Evolutionary conservation across 805 yeast genomes (phyloP).

Genomic region (Metschnikowia shivogae): DNA sequence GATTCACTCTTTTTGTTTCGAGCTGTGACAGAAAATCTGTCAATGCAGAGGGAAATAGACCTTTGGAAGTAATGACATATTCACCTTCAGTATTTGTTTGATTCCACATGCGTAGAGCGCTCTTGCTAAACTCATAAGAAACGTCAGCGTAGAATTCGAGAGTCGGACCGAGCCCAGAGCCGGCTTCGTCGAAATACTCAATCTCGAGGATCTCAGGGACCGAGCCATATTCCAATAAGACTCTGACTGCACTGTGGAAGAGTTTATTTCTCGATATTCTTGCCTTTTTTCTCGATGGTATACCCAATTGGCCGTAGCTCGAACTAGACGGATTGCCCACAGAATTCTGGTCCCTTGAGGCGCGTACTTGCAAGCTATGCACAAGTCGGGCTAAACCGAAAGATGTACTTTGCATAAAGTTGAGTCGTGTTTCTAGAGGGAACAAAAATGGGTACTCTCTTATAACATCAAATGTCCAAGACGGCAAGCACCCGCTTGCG

Average conservation of each 20-base stretch:
- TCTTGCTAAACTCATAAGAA: constrained; percentile 66
- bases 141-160: constrained; percentile 84
- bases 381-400: constrained; percentile 85
- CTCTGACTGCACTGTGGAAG: constrained; percentile 73
- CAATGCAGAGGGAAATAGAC: constrained; percentile 75
- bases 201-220: constrained; percentile 82
- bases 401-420: constrained; percentile 80
- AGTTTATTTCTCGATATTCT: constrained; percentile 68
- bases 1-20: constrained; percentile 38
- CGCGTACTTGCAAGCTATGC: constrained; percentile 60
- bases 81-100: constrained; percentile 24
- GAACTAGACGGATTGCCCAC: constrained; percentile 15
- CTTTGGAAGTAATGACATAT: constrained; percentile 42
- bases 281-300: constrained; percentile 74
- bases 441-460: constrained; percentile 74
- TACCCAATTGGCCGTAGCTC: constrained; percentile 50
- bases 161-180: constrained; percentile 97
- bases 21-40: constrained; percentile 25
- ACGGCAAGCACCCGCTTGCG: constrained; percentile 80
- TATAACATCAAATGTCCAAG: constrained; percentile 77
- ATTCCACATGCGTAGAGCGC: constrained; percentile 68
- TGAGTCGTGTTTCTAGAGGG: constrained; percentile 75
- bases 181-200: constrained; percentile 85
- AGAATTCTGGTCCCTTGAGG: constrained; percentile 12
- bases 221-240: constrained; percentile 69